Evolutionary conservation across 2,329 filamentous ascomycete species (phyloP), one percentile per base, ranked within the genome.

Genomic region (Chaetomiaceae sp.): DNA sequence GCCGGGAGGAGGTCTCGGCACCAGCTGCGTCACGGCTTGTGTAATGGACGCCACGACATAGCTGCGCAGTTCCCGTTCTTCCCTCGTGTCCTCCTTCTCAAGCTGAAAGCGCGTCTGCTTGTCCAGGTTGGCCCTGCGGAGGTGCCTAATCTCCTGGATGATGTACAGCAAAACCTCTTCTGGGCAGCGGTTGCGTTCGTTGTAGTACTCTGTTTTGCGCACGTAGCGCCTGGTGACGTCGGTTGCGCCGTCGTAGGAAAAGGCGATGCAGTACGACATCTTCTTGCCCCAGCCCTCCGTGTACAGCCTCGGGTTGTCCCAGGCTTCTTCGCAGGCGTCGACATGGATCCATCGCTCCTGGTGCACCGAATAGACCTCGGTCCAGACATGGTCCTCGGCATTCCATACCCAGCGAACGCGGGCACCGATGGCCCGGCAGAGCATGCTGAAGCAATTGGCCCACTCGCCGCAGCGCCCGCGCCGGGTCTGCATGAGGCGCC

Each of bases 371-470:
- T 96, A 99, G 14, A 97, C 87, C 65, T 97, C 94, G 1, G 91
- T 96, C 94, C 94, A 99, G 23, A 96, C 89, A 66, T 96, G 89
- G 69, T 97, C 94, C 71, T 97, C 94, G 27, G 88, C 87, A 63
- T 97, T 97, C 94, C 94, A 99, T 11, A 99, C 88, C 94, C 94
- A 99, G 65, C 94, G 84, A 22, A 96, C 91, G 57, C 92, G 83
- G 56, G 88, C 89, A 46, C 92, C 92, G 14, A 97, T 84, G 4
- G 94, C 94, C 56, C 92, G 84, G 76, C 92, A 97, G 48, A 99
- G 80, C 94, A 97, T 97, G 73, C 87, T 92, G 74, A 99, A 99
- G 78, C 91, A 96, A 73, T 96, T 97, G 61, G 90, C 91, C 91
- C 94, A 97, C 74, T 99, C 94, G 57, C 94, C 94, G 57, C 87